Conservation (phyloP, 345 rosid genomes). For the Theobroma cacao region DNA sequence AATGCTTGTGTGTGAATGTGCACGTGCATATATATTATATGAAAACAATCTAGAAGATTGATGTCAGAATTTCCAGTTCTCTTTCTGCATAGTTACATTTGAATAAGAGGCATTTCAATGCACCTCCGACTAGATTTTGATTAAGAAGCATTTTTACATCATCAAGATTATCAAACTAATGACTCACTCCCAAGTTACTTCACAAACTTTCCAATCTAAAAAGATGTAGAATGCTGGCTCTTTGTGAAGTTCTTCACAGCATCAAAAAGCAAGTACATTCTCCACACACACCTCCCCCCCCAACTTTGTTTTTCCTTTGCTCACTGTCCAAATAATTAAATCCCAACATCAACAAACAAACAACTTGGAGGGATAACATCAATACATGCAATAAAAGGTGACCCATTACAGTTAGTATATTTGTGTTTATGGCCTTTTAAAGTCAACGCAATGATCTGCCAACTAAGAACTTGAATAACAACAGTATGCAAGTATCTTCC, state of each 20-base stretch:
- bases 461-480: conserved; percentile 24
- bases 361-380: neutral
- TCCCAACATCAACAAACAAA: neutral
- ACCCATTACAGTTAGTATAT: neutral
- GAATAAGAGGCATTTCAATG: neutral
- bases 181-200: neutral
- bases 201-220: neutral
- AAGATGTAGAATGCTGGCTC: neutral
- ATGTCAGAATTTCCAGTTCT: neutral
- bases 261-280: neutral
- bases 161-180: neutral
- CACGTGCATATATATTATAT: neutral
- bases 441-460: conserved; percentile 22
- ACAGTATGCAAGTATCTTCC: conserved; percentile 20
- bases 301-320: neutral
- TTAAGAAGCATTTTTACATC: neutral
- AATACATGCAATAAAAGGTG: neutral
- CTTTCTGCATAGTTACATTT: neutral
- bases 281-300: neutral
- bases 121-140: neutral
- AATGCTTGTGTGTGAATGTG: neutral
- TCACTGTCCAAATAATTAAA: neutral
- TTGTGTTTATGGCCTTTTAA: neutral
- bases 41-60: neutral
- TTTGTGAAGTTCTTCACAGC: neutral